Evolutionary conservation across 345 rosid genomes (phyloP).

Genomic region (Pseudoturritis turrita): DNA sequence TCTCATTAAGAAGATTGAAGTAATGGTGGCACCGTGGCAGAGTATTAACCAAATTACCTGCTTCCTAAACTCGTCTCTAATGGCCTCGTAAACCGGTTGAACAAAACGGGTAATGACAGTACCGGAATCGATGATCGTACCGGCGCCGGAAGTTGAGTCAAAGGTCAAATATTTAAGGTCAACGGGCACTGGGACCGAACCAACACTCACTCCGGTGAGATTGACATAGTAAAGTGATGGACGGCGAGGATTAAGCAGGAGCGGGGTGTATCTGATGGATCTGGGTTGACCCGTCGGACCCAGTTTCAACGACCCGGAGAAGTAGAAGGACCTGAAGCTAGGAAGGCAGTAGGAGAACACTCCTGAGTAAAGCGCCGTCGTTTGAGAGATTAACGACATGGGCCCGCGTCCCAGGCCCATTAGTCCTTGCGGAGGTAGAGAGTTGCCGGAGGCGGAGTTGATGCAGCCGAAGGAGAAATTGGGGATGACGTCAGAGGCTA

Average conservation of each 20-base stretch:
- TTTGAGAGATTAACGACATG: slow-evolving; percentile 59
- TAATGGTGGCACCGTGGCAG: too few relatives aligned
- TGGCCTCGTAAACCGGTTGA: slow-evolving; percentile 52
- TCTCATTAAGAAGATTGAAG: too few relatives aligned
- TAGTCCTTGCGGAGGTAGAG: slow-evolving; percentile 77
- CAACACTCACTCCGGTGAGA: slow-evolving; percentile 76
- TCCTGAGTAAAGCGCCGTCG: slow-evolving; percentile 59
- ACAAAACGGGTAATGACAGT: slow-evolving; percentile 80
- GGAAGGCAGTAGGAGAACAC: slow-evolving; percentile 85
- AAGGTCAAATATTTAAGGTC: slow-evolving; percentile 40
- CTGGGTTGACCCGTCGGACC: slow-evolving; percentile 73
- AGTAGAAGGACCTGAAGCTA: slow-evolving; percentile 72
- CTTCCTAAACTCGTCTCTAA: slow-evolving; percentile 70
- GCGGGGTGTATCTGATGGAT: slow-evolving; percentile 56
- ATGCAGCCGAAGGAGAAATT: slow-evolving; percentile 67
- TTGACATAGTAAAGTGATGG: slow-evolving; percentile 85
- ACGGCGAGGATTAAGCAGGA: slow-evolving; percentile 62
- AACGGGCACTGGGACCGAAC: slow-evolving; percentile 45
- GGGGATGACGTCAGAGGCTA: slow-evolving; percentile 47
- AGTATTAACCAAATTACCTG: too few relatives aligned
- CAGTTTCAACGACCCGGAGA: slow-evolving; percentile 78
- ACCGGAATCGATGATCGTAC: slow-evolving; percentile 84
- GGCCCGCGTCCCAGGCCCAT: slow-evolving; percentile 88
- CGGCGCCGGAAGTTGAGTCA: slow-evolving; percentile 64
- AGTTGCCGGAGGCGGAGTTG: slow-evolving; percentile 45